Evolutionary conservation across 179 eudicot genomes (phyloP).

Genomic region (Gypsophila paniculata): DNA sequence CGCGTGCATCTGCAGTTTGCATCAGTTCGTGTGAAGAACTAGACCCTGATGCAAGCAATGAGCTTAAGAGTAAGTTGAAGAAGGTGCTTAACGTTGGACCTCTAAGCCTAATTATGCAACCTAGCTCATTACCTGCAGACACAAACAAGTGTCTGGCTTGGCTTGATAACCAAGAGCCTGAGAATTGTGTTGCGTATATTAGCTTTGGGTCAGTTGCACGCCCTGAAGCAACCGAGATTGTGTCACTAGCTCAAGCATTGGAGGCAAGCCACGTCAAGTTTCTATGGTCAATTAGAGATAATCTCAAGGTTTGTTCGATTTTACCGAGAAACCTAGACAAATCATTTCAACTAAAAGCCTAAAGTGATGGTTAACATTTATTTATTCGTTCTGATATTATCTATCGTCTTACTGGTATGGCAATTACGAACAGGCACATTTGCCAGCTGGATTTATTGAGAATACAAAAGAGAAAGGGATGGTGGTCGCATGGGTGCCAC

Average conservation of each 20-base stretch:
- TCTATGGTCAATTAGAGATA: constrained; percentile 25
- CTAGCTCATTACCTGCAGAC: constrained; percentile 2
- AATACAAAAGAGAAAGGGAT: constrained; percentile 31
- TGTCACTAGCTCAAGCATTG: constrained; percentile 28
- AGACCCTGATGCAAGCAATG: constrained; percentile 18
- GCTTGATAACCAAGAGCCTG: constrained; percentile 27
- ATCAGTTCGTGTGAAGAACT: constrained; percentile 28
- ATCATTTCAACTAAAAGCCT: background rate
- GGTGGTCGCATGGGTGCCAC: constrained; percentile 61
- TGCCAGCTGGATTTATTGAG: constrained; percentile 43
- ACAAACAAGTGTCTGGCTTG: constrained; percentile 19
- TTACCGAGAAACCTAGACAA: too few relatives aligned
- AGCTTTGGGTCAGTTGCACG: constrained; percentile 29
- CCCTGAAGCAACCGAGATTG: constrained; percentile 29
- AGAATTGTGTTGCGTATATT: constrained; percentile 24
- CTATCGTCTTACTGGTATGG: background rate
- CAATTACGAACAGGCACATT: constrained; percentile 15
- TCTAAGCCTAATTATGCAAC: constrained; percentile 15
- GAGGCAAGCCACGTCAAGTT: constrained; percentile 20
- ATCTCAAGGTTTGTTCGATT: constrained; percentile 18
- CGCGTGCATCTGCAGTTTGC: constrained; percentile 26
- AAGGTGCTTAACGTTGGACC: constrained; percentile 27
- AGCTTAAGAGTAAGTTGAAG: constrained; percentile 19
- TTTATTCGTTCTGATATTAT: too few relatives aligned
- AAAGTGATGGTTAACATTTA: too few relatives aligned